A percentile compares a stretch with the other conserved stretches of the same genome.
phyloP scores from a whole-genome alignment of 371 early-diverging fungal genomes.

The Mortierella sp. region DNA sequence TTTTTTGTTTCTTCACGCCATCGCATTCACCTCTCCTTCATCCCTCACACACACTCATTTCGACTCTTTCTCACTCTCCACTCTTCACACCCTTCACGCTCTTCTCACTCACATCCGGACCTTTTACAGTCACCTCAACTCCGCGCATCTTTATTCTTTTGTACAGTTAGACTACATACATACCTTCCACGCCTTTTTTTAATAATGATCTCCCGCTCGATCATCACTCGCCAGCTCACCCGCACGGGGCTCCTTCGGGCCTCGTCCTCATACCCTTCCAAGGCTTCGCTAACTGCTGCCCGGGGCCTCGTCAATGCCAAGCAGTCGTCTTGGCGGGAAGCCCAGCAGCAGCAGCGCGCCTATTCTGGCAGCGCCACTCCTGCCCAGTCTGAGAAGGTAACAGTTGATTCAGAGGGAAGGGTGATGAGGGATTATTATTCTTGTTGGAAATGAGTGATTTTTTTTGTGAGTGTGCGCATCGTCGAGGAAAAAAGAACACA shows the following conservation, averaged over 20 bases:
- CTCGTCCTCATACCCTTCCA: conserved; percentile 30
- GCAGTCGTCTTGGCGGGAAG: conserved; percentile 41
- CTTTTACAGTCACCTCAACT: neutral
- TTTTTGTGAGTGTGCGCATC: neutral
- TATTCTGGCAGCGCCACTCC: conserved; percentile 50
- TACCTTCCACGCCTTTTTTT: no score
- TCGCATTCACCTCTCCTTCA: neutral
- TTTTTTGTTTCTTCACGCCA: neutral
- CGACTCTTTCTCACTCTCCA: neutral
- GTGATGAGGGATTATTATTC: neutral
- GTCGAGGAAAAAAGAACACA: neutral
- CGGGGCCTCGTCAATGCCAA: conserved; percentile 40
- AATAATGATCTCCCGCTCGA: conserved; percentile 39
- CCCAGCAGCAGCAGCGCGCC: conserved; percentile 13
- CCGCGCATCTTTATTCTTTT: neutral
- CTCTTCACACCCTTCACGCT: neutral
- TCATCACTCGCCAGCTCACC: conserved; percentile 22
- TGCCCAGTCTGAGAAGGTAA: conserved; percentile 57
- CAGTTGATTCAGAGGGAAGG: no score
- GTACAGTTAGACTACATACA: neutral
- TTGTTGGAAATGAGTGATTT: neutral
- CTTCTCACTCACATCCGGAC: neutral
- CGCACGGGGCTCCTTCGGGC: conserved; percentile 39
- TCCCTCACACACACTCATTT: no score
- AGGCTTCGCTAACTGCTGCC: conserved; percentile 27